phyloP scores from a whole-genome alignment of 1,284 basidiomycete species.

The Ceratobasidium papillatum region DNA sequence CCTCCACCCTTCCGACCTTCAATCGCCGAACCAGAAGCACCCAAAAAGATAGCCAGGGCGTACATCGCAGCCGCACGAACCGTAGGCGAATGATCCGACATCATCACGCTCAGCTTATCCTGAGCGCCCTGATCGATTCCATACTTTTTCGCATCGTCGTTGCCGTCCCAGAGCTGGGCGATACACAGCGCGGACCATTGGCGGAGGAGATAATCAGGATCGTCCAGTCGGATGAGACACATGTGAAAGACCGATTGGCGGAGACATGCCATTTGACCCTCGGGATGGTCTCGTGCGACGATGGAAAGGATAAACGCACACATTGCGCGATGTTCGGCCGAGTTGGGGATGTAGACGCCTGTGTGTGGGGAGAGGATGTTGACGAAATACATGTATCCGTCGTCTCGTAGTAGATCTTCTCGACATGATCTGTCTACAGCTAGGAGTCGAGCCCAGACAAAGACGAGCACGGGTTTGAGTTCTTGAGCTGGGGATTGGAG shows the following conservation, averaged over 20 bases:
- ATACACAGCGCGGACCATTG: conserved; percentile 97
- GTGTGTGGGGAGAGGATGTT: conserved; percentile 72
- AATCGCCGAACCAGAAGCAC: conserved; percentile 81
- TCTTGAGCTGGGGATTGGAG: conserved; percentile 95
- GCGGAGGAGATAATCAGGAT: conserved; percentile 90
- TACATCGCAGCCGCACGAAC: conserved; percentile 92
- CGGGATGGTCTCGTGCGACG: conserved; percentile 86
- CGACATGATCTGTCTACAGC: conserved; percentile 96
- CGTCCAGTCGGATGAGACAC: conserved; percentile 82
- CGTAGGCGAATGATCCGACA: conserved; percentile 91
- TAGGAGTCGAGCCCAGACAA: conserved; percentile 98
- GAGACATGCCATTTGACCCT: conserved; percentile 88
- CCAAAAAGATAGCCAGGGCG: conserved; percentile 93
- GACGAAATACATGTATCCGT: conserved; percentile 90
- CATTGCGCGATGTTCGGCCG: conserved; percentile 98
- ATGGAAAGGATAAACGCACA: conserved; percentile 97
- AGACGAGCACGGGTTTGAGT: conserved; percentile 96
- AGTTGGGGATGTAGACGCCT: conserved; percentile 77
- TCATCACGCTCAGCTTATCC: conserved; percentile 82
- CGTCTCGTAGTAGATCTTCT: conserved; percentile 85
- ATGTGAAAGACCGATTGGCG: conserved; percentile 88
- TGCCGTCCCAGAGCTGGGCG: conserved; percentile 93
- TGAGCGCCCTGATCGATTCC: conserved; percentile 86
- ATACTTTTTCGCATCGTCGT: conserved; percentile 89
- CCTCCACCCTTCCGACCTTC: conserved; percentile 77